Evolutionary conservation across 1,284 basidiomycete genomes (phyloP).

Genomic region (Schizophyllum amplum): DNA sequence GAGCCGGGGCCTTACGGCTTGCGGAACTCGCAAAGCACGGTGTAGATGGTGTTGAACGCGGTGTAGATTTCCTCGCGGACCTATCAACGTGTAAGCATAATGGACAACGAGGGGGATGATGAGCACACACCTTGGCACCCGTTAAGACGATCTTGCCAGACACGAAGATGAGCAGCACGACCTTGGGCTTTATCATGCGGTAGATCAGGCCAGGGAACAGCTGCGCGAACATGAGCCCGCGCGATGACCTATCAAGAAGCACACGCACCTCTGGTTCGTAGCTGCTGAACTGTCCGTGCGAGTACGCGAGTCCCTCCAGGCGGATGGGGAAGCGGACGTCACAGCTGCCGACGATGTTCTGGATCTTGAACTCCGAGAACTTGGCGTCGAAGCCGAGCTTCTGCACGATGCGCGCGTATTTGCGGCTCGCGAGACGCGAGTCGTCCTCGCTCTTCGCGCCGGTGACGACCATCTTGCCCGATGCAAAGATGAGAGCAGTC

Average conservation of each 20-base stretch:
- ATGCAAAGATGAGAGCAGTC: slow-evolving; percentile 98
- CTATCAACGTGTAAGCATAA: too few species aligned
- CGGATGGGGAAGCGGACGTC: slow-evolving; percentile 99
- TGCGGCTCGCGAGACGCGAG: slow-evolving; percentile 92
- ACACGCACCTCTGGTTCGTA: slow-evolving; percentile 95
- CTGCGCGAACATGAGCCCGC: slow-evolving; percentile 35
- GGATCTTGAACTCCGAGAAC: slow-evolving; percentile 99
- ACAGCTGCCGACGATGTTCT: slow-evolving; percentile 98
- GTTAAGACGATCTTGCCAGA: slow-evolving; percentile 99
- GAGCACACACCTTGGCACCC: slow-evolving; percentile 98
- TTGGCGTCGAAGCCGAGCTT: slow-evolving; percentile 99
- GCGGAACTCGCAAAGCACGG: slow-evolving; percentile 85
- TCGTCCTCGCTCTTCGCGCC: slow-evolving; percentile 99
- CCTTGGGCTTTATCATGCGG: slow-evolving; percentile 99
- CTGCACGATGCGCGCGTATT: slow-evolving; percentile 99
- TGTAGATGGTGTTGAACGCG: slow-evolving; percentile 99
- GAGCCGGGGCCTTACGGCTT: slow-evolving; percentile 45
- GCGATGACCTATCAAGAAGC: slow-evolving; percentile 4
- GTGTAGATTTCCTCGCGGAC: slow-evolving; percentile 99
- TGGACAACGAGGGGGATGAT: too few species aligned
- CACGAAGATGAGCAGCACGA: slow-evolving; percentile 97
- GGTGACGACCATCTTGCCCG: slow-evolving; percentile 99
- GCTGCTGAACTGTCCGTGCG: slow-evolving; percentile 96
- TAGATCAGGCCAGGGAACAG: slow-evolving; percentile 99
- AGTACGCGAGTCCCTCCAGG: slow-evolving; percentile 95